A percentile compares a stretch with the other conserved stretches of the same genome.
phyloP scores from a whole-genome alignment of 331 rosid genomes.

The Spiraea crenata region DNA sequence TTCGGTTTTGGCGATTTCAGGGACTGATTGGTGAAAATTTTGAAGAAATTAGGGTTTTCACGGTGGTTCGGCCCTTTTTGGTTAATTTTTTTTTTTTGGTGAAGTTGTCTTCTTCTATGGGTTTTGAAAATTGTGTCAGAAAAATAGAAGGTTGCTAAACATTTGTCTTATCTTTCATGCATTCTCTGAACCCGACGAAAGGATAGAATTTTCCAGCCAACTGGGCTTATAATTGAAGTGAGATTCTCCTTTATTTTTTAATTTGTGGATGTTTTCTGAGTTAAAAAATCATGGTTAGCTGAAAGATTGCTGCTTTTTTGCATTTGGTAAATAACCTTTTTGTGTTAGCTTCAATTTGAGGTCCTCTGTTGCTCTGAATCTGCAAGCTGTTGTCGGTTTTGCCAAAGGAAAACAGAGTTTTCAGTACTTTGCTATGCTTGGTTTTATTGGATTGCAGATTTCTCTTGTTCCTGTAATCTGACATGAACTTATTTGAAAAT shows the following conservation, averaged over 20 bases:
- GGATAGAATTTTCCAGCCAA: not conserved
- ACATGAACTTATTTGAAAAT: constrained; percentile 21
- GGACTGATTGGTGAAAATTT: not conserved
- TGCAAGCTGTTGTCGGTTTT: not conserved
- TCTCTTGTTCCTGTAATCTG: constrained; percentile 19
- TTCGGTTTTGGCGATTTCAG: not conserved
- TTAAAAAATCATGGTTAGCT: not conserved
- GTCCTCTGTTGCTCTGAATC: not conserved
- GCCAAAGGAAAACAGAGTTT: constrained; percentile 8
- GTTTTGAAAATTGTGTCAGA: constrained; percentile 18
- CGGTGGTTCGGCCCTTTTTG: not conserved
- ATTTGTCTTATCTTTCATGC: constrained; percentile 14
- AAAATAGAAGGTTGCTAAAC: not conserved
- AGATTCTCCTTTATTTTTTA: not conserved
- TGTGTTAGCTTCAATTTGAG: not conserved
- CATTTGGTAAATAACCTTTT: too few species aligned
- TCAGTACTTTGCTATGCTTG: not conserved
- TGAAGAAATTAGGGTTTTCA: constrained; percentile 15
- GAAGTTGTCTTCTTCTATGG: not conserved
- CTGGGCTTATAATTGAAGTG: not conserved
- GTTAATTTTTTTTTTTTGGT: not conserved
- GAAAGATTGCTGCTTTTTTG: not conserved
- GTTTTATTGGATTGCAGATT: not conserved
- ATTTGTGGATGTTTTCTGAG: not conserved
- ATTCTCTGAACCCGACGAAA: not conserved